Base-by-base conservation (phyloP, 768 basidiomycete species). In the Phlebiopsis gigantea region DNA sequence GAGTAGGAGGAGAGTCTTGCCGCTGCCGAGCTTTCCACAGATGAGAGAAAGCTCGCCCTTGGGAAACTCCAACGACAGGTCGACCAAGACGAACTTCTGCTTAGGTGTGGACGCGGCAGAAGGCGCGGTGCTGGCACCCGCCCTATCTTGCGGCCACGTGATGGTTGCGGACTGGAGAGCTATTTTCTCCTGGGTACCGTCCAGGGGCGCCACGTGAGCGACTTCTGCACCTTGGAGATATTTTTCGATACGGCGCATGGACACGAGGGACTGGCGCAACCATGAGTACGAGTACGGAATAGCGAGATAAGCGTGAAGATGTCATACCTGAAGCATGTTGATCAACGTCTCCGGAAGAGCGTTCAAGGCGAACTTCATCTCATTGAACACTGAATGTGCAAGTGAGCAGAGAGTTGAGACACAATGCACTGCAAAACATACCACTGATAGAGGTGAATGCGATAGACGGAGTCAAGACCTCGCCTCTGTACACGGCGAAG, bases 341-440 rank as follows among this genome's bases (percentile, higher is more conserved):
- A 97, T 92, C 65, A 95, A 85, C 0, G 91, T 93, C 69, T 95
- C 93, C 0, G 94, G 94, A 5, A 97, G 79, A 0, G 88, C 88
- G 63, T 87, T 93, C 53, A 96, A 78, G 5, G 88, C 90, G 62
- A 87, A 95, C 65, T 88, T 88, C 79, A 96, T 84, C 71, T 94
- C 90, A 51, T 79, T 79, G 72, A 96, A 95, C 19, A 96, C 92
- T 83, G 65, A 17, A 3, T 9, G 8, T 2, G n/a, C n/a, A n/a
- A 60, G 25, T 41, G 2, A 51, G 15, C 29, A 29, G 22, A 7
- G 14, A 14, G 15, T 45, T 24, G 45, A 45, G 10, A 34, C 9
- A 4, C n/a, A n/a, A n/a, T n/a, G n/a, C n/a, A n/a, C n/a, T n/a
- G n/a, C n/a, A 19, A 14, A 9, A 53, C 72, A 46, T 56, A 79